Conservation (phyloP, 208 protist species). For the Acanthamoeba rhysodes region DNA sequence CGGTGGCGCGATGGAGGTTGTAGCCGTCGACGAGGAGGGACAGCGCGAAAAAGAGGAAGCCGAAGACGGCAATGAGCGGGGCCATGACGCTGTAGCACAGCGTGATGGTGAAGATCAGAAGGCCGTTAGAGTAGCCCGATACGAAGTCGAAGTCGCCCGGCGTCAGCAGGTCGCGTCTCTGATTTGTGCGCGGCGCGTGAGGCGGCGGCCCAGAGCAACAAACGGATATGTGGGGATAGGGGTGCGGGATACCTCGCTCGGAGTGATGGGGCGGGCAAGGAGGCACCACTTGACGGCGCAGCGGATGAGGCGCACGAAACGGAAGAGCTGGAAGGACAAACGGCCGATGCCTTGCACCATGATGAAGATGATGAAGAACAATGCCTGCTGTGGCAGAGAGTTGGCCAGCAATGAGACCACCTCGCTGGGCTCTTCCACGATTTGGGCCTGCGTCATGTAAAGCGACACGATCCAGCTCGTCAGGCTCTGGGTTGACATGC, state of each 20-base stretch:
- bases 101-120: constrained; percentile 70
- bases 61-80: constrained; percentile 39
- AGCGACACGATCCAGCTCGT: too few relatives aligned
- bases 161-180: constrained; percentile 34
- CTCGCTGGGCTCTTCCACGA: constrained; percentile 28
- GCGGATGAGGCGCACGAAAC: neutral
- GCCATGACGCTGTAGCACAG: constrained; percentile 71
- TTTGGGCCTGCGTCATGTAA: neutral
- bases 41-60: constrained; percentile 45
- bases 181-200: too few relatives aligned
- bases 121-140: neutral
- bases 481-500: too few relatives aligned
- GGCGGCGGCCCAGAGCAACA: too few relatives aligned
- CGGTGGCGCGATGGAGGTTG: constrained; percentile 17
- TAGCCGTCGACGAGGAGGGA: constrained; percentile 38
- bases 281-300: neutral
- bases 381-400: constrained; percentile 35
- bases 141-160: constrained; percentile 27
- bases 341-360: constrained; percentile 44
- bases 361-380: constrained; percentile 68
- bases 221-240: too few relatives aligned
- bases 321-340: constrained; percentile 64
- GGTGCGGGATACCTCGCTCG: too few relatives aligned
- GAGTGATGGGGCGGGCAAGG: constrained; percentile 12
- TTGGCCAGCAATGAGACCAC: constrained; percentile 38